These are phyloP conservation scores for Phalaenopsis hybrid DNA, from an alignment of 116 monocot genomes.

Conservation along the genomic window DNA sequence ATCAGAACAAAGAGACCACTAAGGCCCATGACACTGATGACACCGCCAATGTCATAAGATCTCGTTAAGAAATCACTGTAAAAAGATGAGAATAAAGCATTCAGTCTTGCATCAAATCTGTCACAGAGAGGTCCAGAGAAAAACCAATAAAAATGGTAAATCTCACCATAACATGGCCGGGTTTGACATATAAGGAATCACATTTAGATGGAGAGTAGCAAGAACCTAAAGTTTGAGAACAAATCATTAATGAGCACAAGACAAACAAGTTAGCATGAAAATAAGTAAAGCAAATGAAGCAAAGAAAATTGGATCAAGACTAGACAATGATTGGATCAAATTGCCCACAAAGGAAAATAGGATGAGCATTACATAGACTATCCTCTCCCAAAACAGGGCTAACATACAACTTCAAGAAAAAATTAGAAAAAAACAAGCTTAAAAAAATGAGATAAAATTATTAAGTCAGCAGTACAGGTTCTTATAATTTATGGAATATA, in stretches of 20 bases:
- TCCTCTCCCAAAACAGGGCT: not conserved
- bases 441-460: not conserved
- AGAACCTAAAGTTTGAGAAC: slow-evolving; percentile 57
- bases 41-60: slow-evolving; percentile 93
- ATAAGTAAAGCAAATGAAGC: not conserved
- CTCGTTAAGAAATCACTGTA: slow-evolving; percentile 90
- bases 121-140: not conserved
- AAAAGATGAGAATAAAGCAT: slow-evolving; percentile 15
- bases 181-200: slow-evolving; percentile 76
- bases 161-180: slow-evolving; percentile 79
- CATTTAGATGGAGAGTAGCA: slow-evolving; percentile 59
- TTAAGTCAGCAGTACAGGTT: not conserved
- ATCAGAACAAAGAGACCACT: slow-evolving; percentile 92
- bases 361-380: not conserved
- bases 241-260: not conserved
- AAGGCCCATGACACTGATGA: slow-evolving; percentile 91
- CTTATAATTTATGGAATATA: not conserved
- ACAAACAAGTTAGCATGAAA: not conserved
- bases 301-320: not conserved
- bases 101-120: slow-evolving; percentile 13
- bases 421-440: not conserved
- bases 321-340: not conserved
- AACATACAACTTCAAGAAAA: not conserved
- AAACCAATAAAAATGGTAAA: not conserved
- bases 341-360: not conserved